A percentile compares a stretch with the other conserved stretches of the same genome.
These are phyloP conservation scores for Lachnellula occidentalis DNA, from an alignment of 2,329 filamentous ascomycete genomes.

Conservation along the genomic window DNA sequence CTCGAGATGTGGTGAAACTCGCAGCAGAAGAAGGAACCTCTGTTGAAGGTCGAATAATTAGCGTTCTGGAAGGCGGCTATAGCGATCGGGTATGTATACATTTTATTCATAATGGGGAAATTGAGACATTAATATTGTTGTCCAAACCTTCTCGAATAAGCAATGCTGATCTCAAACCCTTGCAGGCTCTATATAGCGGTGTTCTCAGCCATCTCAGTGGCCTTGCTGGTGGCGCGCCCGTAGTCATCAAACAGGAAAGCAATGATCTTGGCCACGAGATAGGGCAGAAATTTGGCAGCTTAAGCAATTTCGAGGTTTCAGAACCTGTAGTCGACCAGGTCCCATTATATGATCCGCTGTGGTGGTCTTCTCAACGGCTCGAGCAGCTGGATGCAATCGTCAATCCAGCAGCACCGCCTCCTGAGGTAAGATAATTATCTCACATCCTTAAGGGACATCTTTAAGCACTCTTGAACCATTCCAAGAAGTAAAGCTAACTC, in stretches of 20 bases:
- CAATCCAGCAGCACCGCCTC: constrained; percentile 43
- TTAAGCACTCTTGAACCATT: too few relatives aligned
- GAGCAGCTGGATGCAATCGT: constrained; percentile 63
- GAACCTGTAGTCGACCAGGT: constrained; percentile 9
- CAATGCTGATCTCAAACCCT: too few relatives aligned
- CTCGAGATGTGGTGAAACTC: constrained; percentile 75
- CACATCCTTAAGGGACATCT: too few relatives aligned
- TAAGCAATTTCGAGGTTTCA: constrained; percentile 27
- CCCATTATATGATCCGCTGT: constrained; percentile 57
- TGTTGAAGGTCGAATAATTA: constrained; percentile 81
- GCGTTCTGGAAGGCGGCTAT: constrained; percentile 92
- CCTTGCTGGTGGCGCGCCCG: constrained; percentile 54
- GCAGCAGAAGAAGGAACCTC: constrained; percentile 72
- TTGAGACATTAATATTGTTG: too few relatives aligned
- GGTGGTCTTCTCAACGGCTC: constrained; percentile 65
- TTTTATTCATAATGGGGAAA: too few relatives aligned
- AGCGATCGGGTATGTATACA: constrained; percentile 58
- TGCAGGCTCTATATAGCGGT: constrained; percentile 69
- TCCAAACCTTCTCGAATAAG: too few relatives aligned
- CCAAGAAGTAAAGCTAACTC: too few relatives aligned
- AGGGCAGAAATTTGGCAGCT: constrained; percentile 44
- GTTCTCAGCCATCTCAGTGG: constrained; percentile 87
- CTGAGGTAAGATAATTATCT: constrained; percentile 36
- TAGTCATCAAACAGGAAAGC: constrained; percentile 33
- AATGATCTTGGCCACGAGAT: constrained; percentile 53